Conservation (phyloP, 2,329 filamentous ascomycete genomes). For the Fusarium cicatricum region DNA sequence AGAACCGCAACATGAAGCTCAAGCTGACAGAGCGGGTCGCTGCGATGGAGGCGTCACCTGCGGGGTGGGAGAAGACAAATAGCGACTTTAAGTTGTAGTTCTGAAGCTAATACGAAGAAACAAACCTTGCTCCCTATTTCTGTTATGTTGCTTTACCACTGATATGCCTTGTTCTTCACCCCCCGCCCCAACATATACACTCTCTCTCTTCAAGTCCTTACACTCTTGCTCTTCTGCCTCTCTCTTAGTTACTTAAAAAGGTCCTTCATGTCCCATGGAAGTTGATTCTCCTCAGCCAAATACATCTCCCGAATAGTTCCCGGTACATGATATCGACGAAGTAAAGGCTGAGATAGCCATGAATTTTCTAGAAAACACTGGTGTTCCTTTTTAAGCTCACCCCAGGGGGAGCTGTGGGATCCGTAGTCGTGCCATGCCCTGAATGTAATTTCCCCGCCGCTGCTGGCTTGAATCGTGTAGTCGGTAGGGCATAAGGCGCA, state of each 20-base stretch:
- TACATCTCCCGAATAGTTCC: no score
- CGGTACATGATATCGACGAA: no score
- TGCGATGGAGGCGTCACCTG: constrained; percentile 59
- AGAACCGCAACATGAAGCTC: constrained; percentile 73
- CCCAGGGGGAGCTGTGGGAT: background rate
- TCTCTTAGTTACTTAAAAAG: no score
- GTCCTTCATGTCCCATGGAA: no score
- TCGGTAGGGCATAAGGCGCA: background rate
- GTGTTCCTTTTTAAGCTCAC: background rate
- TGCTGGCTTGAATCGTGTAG: background rate
- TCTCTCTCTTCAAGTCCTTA: no score
- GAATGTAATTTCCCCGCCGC: background rate
- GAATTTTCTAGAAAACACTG: no score
- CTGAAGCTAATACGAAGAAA: background rate
- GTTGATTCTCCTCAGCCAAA: no score
- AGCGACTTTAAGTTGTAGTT: constrained; percentile 77
- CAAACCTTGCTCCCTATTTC: background rate
- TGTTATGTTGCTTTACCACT: no score
- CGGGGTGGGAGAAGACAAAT: constrained; percentile 75
- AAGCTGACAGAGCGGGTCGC: constrained; percentile 76
- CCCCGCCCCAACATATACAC: no score
- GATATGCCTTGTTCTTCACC: no score
- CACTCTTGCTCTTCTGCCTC: no score
- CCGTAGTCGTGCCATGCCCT: constrained; percentile 1
- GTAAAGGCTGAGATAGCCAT: no score